Conservation (phyloP, 345 rosid genomes). For the Lepidium didymum region DNA sequence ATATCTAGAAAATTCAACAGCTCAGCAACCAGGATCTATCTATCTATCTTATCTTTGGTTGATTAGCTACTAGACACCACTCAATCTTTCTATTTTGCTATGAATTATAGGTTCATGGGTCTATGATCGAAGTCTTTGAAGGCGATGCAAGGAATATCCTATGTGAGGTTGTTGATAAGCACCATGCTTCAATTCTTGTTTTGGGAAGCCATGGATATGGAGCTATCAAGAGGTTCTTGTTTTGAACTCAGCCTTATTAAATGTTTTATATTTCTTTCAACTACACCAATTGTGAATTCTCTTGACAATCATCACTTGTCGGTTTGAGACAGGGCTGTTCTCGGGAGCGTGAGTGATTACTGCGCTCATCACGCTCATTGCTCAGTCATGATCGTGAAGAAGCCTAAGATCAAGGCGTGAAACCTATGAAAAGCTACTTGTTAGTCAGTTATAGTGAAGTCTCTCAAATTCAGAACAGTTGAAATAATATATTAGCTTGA, state of each 20-base stretch:
- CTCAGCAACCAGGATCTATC: neutral
- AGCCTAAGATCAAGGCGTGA: slow-evolving; percentile 60
- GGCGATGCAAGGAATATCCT: slow-evolving; percentile 93
- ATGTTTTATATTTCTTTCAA: neutral
- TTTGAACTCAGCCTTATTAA: too few relatives aligned
- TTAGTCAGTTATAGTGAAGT: neutral
- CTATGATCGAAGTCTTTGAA: slow-evolving; percentile 48
- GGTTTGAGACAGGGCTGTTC: slow-evolving; percentile 63
- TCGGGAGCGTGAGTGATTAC: slow-evolving; percentile 94
- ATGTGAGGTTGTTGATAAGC: slow-evolving; percentile 80
- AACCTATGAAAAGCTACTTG: neutral
- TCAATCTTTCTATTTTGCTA: neutral
- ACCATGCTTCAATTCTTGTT: slow-evolving; percentile 77
- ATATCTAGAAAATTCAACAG: neutral
- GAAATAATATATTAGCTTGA: neutral
- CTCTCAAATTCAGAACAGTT: neutral
- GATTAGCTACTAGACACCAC: neutral
- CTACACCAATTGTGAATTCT: neutral
- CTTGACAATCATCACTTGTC: neutral
- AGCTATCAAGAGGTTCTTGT: slow-evolving; percentile 74
- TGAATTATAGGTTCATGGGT: slow-evolving; percentile 48
- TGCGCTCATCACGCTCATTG: slow-evolving; percentile 98
- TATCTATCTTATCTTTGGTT: neutral
- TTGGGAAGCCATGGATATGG: slow-evolving; percentile 99
- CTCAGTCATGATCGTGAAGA: slow-evolving; percentile 92